phyloP scores from a whole-genome alignment of 148 eudicot species.

The Camellia lanceoleosa region DNA sequence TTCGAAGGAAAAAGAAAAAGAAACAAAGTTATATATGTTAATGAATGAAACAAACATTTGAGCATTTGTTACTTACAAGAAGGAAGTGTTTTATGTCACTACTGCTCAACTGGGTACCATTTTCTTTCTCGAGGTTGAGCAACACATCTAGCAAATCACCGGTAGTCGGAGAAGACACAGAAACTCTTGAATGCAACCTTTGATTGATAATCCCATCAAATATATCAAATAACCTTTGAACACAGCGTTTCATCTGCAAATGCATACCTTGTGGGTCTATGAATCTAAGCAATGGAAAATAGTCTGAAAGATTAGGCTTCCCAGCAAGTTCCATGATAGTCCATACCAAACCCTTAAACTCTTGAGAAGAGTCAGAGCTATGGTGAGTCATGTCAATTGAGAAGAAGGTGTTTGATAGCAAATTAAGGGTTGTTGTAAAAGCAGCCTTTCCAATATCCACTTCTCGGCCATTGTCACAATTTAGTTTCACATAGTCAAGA shows the following conservation, averaged over 20 bases:
- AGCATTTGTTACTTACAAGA: slow-evolving; percentile 5
- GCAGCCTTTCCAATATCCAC: no score
- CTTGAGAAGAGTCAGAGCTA: background rate
- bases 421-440: no score
- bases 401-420: no score
- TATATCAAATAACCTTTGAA: background rate
- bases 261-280: background rate
- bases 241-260: background rate
- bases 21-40: background rate
- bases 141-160: slow-evolving; percentile 28
- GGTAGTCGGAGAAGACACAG: background rate
- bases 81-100: slow-evolving; percentile 31
- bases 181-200: slow-evolving; percentile 8
- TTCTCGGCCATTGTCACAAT: no score
- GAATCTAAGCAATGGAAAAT: background rate
- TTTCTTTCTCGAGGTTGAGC: slow-evolving; percentile 18
- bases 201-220: slow-evolving; percentile 17
- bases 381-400: no score
- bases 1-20: no score
- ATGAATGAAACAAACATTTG: background rate
- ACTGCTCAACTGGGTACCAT: slow-evolving; percentile 12
- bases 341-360: background rate
- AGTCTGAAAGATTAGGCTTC: slow-evolving; percentile 1
- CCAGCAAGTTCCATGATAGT: background rate
- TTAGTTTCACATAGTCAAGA: background rate